Percentiles rank a stretch among this genome's conserved stretches.
phyloP scores from a whole-genome alignment of 1,284 basidiomycete species.

The Cryptococcus sp. region DNA sequence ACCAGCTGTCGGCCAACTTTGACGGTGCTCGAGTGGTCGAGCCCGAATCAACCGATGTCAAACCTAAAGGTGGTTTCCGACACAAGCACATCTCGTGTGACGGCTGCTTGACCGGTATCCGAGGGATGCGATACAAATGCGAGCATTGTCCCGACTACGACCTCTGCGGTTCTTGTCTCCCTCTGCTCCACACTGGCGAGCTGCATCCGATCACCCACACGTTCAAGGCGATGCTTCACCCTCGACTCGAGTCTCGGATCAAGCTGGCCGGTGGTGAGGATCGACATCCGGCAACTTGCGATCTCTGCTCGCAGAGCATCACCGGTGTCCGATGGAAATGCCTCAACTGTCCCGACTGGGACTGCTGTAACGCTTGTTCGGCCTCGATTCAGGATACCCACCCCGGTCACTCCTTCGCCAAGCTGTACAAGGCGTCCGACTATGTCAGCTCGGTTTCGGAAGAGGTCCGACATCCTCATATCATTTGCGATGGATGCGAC shows the following conservation, averaged over 20 bases:
- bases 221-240: slow-evolving; percentile 43
- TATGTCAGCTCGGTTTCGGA: slow-evolving; percentile 40
- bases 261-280: slow-evolving; percentile 15
- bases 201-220: slow-evolving; percentile 37
- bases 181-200: slow-evolving; percentile 33
- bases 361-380: slow-evolving; percentile 65
- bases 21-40: slow-evolving; percentile 23
- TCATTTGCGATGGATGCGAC: slow-evolving; percentile 44
- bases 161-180: slow-evolving; percentile 41
- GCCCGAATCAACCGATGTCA: slow-evolving; percentile 12
- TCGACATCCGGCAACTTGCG: slow-evolving; percentile 40
- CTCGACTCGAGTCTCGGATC: slow-evolving; percentile 38
- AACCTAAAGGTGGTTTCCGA: slow-evolving; percentile 36
- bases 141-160: slow-evolving; percentile 43
- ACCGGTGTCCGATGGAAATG: slow-evolving; percentile 45
- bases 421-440: slow-evolving; percentile 56
- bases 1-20: slow-evolving; percentile 40
- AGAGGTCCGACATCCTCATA: slow-evolving; percentile 26
- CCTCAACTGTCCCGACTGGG: slow-evolving; percentile 47
- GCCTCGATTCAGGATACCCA: slow-evolving; percentile 61
- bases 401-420: slow-evolving; percentile 70
- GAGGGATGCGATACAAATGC: slow-evolving; percentile 44
- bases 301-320: slow-evolving; percentile 37
- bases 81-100: slow-evolving; percentile 45
- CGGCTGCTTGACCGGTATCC: slow-evolving; percentile 38